Percentiles rank a stretch among this genome's conserved stretches.
Evolutionary conservation across 192 early-diverging fungal species (phyloP).

Genomic region (Podila minutissima): DNA sequence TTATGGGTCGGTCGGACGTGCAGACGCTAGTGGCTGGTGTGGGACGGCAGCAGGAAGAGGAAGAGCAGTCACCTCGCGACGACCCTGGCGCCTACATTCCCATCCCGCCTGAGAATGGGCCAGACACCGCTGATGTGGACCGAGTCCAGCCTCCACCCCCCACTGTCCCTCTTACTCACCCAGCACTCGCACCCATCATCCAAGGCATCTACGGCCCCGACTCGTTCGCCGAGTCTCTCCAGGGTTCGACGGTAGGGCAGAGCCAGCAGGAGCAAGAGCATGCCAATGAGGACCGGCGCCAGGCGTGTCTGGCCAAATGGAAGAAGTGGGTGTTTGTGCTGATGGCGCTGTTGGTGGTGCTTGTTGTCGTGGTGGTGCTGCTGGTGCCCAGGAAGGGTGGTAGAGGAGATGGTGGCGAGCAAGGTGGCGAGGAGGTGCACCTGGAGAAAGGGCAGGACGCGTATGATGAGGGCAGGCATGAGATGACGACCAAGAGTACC

Average conservation of each 20-base stretch:
- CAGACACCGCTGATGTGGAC: too few relatives aligned
- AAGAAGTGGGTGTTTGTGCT: conserved; percentile 2
- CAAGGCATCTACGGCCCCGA: conserved; percentile 14
- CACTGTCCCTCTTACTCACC: background rate
- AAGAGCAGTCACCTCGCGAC: too few relatives aligned
- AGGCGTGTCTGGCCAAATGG: background rate
- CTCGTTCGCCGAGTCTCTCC: conserved; percentile 9
- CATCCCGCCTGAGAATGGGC: too few relatives aligned
- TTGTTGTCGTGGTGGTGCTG: background rate
- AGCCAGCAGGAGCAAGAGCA: background rate
- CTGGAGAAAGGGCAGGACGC: background rate
- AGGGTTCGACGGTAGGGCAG: background rate
- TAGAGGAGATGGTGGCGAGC: background rate
- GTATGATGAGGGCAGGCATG: too few relatives aligned
- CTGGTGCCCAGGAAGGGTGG: background rate
- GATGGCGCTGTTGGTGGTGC: background rate
- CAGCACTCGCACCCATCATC: background rate
- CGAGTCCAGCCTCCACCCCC: background rate
- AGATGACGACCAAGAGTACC: too few relatives aligned
- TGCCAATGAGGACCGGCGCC: background rate
- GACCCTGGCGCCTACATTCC: too few relatives aligned
- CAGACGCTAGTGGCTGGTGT: too few relatives aligned
- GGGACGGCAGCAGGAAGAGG: too few relatives aligned
- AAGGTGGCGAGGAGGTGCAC: background rate
- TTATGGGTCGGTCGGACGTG: too few relatives aligned